A percentile compares a stretch with the other conserved stretches of the same genome.
Conservation (phyloP, 225 moss, liverwort and hornwort species). For the Bryum argenteum region DNA sequence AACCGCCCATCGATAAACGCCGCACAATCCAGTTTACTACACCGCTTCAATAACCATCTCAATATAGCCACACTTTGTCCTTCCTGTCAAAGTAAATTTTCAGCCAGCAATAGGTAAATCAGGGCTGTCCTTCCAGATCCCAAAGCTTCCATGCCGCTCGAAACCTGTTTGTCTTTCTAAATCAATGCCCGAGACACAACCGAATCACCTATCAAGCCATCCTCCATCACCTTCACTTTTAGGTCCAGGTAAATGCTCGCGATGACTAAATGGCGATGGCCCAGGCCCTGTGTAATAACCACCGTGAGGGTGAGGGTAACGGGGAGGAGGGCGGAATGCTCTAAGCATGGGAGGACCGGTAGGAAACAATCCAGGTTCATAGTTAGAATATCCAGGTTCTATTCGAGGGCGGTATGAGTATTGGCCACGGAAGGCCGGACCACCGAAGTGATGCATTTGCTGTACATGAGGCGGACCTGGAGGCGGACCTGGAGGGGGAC, state of each 20-base stretch:
- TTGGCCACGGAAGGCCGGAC: neutral
- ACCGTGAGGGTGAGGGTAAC: neutral
- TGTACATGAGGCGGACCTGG: neutral
- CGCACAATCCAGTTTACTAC: neutral
- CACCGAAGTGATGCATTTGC: neutral
- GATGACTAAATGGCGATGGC: neutral
- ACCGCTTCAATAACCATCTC: neutral
- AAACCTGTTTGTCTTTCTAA: too few species aligned
- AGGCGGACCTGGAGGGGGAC: neutral
- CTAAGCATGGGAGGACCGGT: neutral
- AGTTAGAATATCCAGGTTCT: conserved; percentile 14
- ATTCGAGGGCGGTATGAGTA: neutral
- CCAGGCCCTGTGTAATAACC: conserved; percentile 5
- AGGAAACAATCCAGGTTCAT: neutral
- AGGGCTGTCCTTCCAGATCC: neutral
- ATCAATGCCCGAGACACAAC: neutral
- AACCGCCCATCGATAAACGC: neutral
- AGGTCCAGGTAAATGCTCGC: neutral
- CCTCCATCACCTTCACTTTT: conserved; percentile 12
- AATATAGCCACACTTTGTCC: too few species aligned
- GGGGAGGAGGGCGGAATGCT: neutral
- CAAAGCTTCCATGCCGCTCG: too few species aligned
- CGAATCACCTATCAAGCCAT: conserved; percentile 11
- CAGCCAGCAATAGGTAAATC: neutral
- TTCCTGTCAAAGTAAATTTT: neutral